phyloP scores from a whole-genome alignment of 2,329 filamentous ascomycete species.

The Colletotrichum zoysiae region DNA sequence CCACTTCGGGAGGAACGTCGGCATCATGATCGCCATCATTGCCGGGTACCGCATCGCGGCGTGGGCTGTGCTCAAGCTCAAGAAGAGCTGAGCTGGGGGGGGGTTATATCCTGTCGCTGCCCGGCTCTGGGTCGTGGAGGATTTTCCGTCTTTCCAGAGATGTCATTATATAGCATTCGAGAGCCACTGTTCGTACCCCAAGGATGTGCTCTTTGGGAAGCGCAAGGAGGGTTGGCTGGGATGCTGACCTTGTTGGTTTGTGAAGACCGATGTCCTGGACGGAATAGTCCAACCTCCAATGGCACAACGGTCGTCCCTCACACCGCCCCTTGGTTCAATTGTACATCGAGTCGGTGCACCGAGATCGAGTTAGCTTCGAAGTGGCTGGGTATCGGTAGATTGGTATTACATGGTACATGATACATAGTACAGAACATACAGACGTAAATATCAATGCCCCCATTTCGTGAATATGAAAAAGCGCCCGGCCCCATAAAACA shows the following conservation, averaged over 20 bases:
- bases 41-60: slow-evolving; percentile 78
- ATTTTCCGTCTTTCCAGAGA: not conserved
- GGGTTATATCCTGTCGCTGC: not conserved
- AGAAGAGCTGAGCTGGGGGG: slow-evolving; percentile 28
- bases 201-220: too few species aligned
- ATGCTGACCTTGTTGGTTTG: too few species aligned
- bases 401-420: not conserved
- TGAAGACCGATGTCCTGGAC: too few species aligned
- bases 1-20: slow-evolving; percentile 76
- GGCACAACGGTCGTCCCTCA: too few species aligned
- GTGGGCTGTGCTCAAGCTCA: slow-evolving; percentile 68
- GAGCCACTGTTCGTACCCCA: too few species aligned
- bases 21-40: slow-evolving; percentile 83
- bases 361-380: not conserved
- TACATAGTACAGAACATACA: not conserved
- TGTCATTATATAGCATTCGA: not conserved
- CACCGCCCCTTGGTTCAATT: not conserved
- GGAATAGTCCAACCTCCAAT: too few species aligned
- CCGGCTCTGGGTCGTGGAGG: not conserved
- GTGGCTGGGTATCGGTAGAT: not conserved
- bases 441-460: not conserved
- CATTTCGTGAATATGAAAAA: not conserved
- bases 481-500: slow-evolving; percentile 4
- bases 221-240: too few species aligned
- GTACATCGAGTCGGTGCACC: not conserved